Percentiles rank a stretch among this genome's conserved stretches.
Conservation (phyloP, 2,329 filamentous ascomycete genomes). For the Fusarium austroafricanum region DNA sequence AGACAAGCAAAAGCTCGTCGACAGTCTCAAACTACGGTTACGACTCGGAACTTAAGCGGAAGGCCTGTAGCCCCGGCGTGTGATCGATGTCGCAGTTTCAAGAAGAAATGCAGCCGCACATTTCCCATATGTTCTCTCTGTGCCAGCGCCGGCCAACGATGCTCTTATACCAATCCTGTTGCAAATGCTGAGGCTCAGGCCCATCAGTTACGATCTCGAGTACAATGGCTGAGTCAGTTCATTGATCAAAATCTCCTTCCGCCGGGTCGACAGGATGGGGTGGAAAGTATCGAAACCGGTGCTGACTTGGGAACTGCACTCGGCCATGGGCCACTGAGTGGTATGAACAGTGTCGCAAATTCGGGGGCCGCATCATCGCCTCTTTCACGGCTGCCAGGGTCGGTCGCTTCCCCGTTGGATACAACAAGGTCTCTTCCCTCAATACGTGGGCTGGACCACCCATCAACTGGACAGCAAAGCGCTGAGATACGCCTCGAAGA, state of each 20-base stretch:
- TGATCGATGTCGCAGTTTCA: slow-evolving; percentile 58
- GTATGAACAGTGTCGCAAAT: neutral
- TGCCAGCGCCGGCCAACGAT: slow-evolving; percentile 53
- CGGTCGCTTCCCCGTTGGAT: slow-evolving; percentile 35
- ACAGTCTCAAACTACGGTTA: slow-evolving; percentile 1
- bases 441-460: slow-evolving; percentile 19
- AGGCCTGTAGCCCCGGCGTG: slow-evolving; percentile 48
- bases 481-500: slow-evolving; percentile 31
- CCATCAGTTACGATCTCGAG: slow-evolving; percentile 53
- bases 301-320: slow-evolving; percentile 43
- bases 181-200: slow-evolving; percentile 49
- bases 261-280: slow-evolving; percentile 35
- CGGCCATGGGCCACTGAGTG: slow-evolving; percentile 7
- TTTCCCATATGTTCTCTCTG: slow-evolving; percentile 56
- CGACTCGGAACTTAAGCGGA: slow-evolving; percentile 1
- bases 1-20: slow-evolving; percentile 37
- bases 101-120: slow-evolving; percentile 59
- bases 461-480: slow-evolving; percentile 16
- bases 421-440: slow-evolving; percentile 5
- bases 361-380: slow-evolving; percentile 27
- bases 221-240: slow-evolving; percentile 55
- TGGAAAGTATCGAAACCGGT: slow-evolving; percentile 54
- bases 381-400: slow-evolving; percentile 16
- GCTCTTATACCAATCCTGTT: slow-evolving; percentile 50
- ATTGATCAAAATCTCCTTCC: slow-evolving; percentile 51